These are phyloP conservation scores for Crithidia acanthocephali DNA, from an alignment of 208 protist species.

Conservation along the genomic window DNA sequence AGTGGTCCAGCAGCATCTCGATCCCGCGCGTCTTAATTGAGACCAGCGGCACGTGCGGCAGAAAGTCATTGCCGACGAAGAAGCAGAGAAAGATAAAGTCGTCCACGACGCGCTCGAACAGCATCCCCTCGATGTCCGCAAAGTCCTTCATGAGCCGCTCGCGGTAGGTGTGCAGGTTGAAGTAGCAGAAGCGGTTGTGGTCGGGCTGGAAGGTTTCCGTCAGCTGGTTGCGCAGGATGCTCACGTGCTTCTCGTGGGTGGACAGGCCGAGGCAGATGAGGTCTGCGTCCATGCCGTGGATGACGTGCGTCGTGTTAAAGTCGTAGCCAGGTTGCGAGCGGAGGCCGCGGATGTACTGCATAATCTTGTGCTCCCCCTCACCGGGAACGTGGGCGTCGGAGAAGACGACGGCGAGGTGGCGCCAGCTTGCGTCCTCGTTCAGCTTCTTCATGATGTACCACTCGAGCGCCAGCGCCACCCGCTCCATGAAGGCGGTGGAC, in stretches of 20 bases:
- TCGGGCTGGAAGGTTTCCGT: conserved; percentile 85
- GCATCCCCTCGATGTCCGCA: conserved; percentile 63
- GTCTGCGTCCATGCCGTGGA: conserved; percentile 99
- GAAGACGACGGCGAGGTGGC: conserved; percentile 94
- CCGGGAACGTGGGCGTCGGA: conserved; percentile 97
- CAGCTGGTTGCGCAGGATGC: conserved; percentile 98
- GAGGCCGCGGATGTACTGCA: conserved; percentile 93
- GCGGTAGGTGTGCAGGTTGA: conserved; percentile 83
- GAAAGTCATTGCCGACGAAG: conserved; percentile 99
- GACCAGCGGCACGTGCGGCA: conserved; percentile 98
- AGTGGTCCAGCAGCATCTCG: conserved; percentile 93
- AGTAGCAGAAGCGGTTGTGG: conserved; percentile 86
- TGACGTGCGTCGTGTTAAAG: conserved; percentile 96
- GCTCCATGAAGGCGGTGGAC: conserved; percentile 99
- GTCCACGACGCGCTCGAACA: conserved; percentile 98
- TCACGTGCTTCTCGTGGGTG: conserved; percentile 98
- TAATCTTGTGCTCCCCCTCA: conserved; percentile 97
- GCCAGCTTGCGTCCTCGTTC: conserved; percentile 94
- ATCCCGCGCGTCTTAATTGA: conserved; percentile 98
- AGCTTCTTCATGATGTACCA: conserved; percentile 97
- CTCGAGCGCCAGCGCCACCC: conserved; percentile 89
- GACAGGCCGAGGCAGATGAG: conserved; percentile 98
- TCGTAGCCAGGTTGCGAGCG: conserved; percentile 95
- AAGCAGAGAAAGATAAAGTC: conserved; percentile 99
- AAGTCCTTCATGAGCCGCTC: conserved; percentile 85